Evolutionary conservation across 805 yeast genomes (phyloP).

Genomic region (Saturnispora dispora): DNA sequence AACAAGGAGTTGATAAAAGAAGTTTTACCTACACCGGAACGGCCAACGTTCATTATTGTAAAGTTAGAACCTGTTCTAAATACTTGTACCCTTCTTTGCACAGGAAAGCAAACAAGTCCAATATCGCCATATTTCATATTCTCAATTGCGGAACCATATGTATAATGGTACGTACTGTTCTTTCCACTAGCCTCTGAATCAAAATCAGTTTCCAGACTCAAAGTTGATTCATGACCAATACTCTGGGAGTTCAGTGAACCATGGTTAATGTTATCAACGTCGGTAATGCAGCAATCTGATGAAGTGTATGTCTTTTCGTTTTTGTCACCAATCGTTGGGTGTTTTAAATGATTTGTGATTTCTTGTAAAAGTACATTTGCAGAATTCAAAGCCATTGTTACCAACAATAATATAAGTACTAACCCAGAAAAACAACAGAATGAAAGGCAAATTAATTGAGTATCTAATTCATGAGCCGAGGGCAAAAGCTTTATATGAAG

Average conservation of each 20-base stretch:
- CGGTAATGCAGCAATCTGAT: neutral
- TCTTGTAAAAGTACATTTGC: constrained; percentile 3
- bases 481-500: neutral
- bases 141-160: constrained; percentile 22
- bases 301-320: neutral
- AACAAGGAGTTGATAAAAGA: constrained; percentile 76
- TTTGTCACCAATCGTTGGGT: neutral
- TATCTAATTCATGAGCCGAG: neutral
- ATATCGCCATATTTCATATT: constrained; percentile 20
- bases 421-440: neutral
- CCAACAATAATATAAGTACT: neutral
- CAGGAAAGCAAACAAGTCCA: constrained; percentile 25
- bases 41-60: constrained; percentile 81
- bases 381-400: neutral
- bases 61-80: constrained; percentile 59
- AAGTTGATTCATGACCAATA: neutral
- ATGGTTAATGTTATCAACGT: neutral
- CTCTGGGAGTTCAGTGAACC: neutral
- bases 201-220: neutral
- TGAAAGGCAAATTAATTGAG: neutral
- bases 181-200: constrained; percentile 9
- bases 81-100: constrained; percentile 23
- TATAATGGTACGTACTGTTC: constrained; percentile 19
- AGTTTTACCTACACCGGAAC: constrained; percentile 76
- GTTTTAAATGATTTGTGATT: constrained; percentile 3